Base-by-base conservation (phyloP, 192 early-diverging fungal genomes). In the Dimargaris verticillata region DNA sequence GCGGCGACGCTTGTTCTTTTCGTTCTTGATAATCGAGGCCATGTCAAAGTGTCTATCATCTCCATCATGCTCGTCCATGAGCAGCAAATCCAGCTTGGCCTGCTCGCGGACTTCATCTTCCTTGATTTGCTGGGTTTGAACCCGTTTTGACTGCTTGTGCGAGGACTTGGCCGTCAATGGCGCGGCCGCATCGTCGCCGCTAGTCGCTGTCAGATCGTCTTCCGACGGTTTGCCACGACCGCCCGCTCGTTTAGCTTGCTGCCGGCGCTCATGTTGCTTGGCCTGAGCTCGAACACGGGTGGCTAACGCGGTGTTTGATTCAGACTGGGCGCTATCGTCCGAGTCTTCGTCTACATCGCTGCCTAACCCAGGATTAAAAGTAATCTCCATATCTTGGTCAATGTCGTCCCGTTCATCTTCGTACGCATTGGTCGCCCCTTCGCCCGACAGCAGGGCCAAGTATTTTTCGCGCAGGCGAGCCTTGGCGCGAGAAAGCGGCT, bases 361-460 rank as follows among this genome's bases (percentile, higher is more conserved):
- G 55, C 70, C 52, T 38, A 38, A 38, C 33, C 92, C 95, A 28
- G 95, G 92, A 17, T 86, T 79, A 64, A 98, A 98, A 14, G 93
- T 93, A 60, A 98, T 95, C 70, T 98, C 89, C 88, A 95, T 82
- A 26, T 92, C 89, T 28, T 81, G 71, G 57, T 79, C 74, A 7
- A 69, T 66, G 18, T 70, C 73, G 50, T 76, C 72, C 28, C 28
- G 52, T 18, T 64, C 62, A 25, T 63, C 61, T 3, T 62, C 63
- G 13, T 64, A 61, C 20, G 44, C 45, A 45, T 72, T 67, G 51
- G 17, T 25, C 25, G 17, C 13, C 18, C 1, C 25, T 13, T 52
- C 25, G 12, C 11, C 25, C 25, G 12, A 25, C 11, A 52, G 51
- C 11, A 52, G 5, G 51, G 51, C 51, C 51, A 52, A 20, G 51